phyloP scores from a whole-genome alignment of 306 rosid genomes.

The Malus fusca region DNA sequence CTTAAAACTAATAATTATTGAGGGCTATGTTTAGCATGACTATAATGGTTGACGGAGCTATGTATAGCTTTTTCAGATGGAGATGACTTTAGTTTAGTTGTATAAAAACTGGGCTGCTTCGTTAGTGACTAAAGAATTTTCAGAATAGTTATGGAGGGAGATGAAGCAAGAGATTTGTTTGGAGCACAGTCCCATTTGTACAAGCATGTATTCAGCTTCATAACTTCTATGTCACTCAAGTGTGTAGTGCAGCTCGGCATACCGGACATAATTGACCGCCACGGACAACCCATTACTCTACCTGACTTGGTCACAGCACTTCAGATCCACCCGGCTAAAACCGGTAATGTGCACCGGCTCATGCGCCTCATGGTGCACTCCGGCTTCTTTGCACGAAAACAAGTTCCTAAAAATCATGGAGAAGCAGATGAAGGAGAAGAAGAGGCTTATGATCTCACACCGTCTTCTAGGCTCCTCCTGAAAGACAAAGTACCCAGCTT shows the following conservation, averaged over 20 bases:
- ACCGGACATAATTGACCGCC: conserved; percentile 33
- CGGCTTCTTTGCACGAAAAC: conserved; percentile 24
- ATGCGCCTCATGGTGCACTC: conserved; percentile 34
- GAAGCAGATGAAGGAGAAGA: not conserved
- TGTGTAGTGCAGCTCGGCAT: conserved; percentile 35
- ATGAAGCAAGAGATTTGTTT: conserved; percentile 22
- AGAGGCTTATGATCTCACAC: conserved; percentile 29
- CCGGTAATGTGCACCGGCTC: conserved; percentile 15
- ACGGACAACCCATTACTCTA: conserved; percentile 42
- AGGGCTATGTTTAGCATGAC: no score
- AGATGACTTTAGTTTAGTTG: no score
- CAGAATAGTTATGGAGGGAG: not conserved
- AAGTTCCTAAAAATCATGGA: not conserved
- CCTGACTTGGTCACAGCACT: conserved; percentile 26
- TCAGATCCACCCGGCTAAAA: conserved; percentile 27
- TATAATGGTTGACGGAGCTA: no score
- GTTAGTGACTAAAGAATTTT: not conserved
- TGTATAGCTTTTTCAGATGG: no score
- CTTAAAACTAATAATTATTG: no score
- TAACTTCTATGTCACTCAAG: conserved; percentile 47
- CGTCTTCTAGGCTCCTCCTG: conserved; percentile 42
- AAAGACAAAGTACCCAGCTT: conserved; percentile 13
- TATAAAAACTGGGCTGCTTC: no score
- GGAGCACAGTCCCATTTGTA: conserved; percentile 44
- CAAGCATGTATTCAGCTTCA: conserved; percentile 27